Evolutionary conservation across 805 yeast genomes (phyloP).

Genomic region (Kuraishia floccosa): DNA sequence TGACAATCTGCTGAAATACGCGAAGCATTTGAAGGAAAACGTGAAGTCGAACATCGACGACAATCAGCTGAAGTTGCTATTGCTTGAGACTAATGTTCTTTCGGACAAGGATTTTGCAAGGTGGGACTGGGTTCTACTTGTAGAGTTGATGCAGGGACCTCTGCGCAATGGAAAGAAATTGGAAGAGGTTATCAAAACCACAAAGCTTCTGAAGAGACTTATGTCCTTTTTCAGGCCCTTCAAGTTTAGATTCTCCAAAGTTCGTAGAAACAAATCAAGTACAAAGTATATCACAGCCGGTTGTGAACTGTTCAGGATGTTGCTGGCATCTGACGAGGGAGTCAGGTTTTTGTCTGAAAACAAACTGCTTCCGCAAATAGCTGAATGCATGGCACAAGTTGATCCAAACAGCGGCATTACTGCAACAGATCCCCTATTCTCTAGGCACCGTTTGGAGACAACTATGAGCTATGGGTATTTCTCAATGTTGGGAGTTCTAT

Average conservation of each 20-base stretch:
- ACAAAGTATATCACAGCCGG: constrained; percentile 61
- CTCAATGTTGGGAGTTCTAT: constrained; percentile 63
- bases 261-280: constrained; percentile 37
- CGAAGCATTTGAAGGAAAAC: constrained; percentile 12
- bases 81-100: constrained; percentile 60
- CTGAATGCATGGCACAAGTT: constrained; percentile 79
- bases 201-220: constrained; percentile 78
- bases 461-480: constrained; percentile 74
- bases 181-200: constrained; percentile 66
- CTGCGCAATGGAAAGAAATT: constrained; percentile 58
- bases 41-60: constrained; percentile 37
- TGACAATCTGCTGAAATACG: constrained; percentile 4
- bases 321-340: constrained; percentile 57
- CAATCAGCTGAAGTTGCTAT: constrained; percentile 48
- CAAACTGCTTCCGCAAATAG: constrained; percentile 77
- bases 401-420: constrained; percentile 71
- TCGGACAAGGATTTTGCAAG: constrained; percentile 66
- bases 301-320: constrained; percentile 55
- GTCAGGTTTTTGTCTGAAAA: constrained; percentile 53
- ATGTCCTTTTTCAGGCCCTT: constrained; percentile 87
- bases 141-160: constrained; percentile 75
- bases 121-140: constrained; percentile 82
- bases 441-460: constrained; percentile 41
- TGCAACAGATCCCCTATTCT: constrained; percentile 66
- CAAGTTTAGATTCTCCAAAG: constrained; percentile 63